Percentiles rank a stretch among this genome's conserved stretches.
phyloP scores from a whole-genome alignment of 768 basidiomycete species.

The Hypsizygus marmoreus region DNA sequence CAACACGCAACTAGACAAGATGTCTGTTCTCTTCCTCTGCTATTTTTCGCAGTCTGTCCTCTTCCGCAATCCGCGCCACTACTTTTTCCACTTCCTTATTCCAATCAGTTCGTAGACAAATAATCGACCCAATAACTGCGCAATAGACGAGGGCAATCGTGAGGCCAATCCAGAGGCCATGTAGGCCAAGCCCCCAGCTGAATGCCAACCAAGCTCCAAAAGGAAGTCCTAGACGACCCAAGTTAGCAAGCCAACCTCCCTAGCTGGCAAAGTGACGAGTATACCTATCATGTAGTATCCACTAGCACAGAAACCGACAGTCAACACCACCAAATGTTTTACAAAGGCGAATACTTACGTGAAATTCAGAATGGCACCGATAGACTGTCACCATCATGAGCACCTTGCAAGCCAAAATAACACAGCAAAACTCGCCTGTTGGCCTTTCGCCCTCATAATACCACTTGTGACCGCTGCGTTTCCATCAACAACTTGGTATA shows the following conservation, averaged over 20 bases:
- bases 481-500: conserved; percentile 86
- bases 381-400: conserved; percentile 39
- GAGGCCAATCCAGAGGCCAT: conserved; percentile 12
- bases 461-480: conserved; percentile 65
- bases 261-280: not conserved
- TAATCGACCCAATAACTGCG: not conserved
- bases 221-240: conserved; percentile 36
- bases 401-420: not conserved
- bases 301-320: conserved; percentile 26
- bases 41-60: conserved; percentile 1
- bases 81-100: conserved; percentile 11
- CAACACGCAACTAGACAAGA: too few relatives aligned
- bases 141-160: conserved; percentile 3
- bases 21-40: too few relatives aligned
- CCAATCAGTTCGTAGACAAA: conserved; percentile 12
- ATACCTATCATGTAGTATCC: conserved; percentile 75
- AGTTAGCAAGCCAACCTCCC: not conserved
- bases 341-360: conserved; percentile 45
- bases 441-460: conserved; percentile 80
- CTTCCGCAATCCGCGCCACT: conserved; percentile 2
- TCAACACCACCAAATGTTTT: not conserved
- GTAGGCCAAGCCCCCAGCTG: conserved; percentile 2
- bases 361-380: conserved; percentile 76
- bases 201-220: conserved; percentile 5
- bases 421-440: conserved; percentile 48